Conservation (phyloP, 2,329 filamentous ascomycete species). For the Pseudogymnoascus pannorum region DNA sequence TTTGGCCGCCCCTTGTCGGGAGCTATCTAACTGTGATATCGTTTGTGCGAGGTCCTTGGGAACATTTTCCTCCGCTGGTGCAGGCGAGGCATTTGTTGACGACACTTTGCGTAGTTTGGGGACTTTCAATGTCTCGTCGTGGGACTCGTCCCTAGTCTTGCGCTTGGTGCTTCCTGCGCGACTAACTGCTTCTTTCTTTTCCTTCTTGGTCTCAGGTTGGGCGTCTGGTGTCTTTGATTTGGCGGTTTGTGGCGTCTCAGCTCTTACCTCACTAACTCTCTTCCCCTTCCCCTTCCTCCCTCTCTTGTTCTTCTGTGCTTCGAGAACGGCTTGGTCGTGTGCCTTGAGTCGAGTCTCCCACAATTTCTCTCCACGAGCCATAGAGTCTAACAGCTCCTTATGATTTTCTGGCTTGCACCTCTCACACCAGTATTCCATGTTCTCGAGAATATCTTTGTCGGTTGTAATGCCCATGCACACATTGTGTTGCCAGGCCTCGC, state of each 20-base stretch:
- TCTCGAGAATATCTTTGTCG: conserved; percentile 47
- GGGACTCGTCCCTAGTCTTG: conserved; percentile 50
- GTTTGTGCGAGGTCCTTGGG: conserved; percentile 45
- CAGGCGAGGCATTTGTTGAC: conserved; percentile 35
- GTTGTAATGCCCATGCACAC: conserved; percentile 83
- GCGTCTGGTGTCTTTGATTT: conserved; percentile 23
- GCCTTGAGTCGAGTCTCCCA: conserved; percentile 67
- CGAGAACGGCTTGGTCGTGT: conserved; percentile 54
- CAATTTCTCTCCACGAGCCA: conserved; percentile 72
- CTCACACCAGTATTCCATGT: conserved; percentile 78
- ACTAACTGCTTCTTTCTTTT: conserved; percentile 35
- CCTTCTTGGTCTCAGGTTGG: conserved; percentile 32
- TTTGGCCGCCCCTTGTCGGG: conserved; percentile 62
- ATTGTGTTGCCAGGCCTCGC: conserved; percentile 94
- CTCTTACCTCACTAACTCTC: conserved; percentile 51
- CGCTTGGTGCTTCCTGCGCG: conserved; percentile 42
- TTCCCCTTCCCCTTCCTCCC: conserved; percentile 56
- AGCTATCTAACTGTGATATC: conserved; percentile 49
- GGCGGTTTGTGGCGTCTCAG: conserved; percentile 30
- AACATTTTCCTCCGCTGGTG: conserved; percentile 28
- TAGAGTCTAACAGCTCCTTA: conserved; percentile 68
- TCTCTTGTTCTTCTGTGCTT: conserved; percentile 52
- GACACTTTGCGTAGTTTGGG: conserved; percentile 47
- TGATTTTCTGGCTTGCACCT: conserved; percentile 80
- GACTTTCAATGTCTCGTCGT: conserved; percentile 36